Conservation (phyloP, 495 filamentous ascomycete species). For the Penicillium atrosanguineum region DNA sequence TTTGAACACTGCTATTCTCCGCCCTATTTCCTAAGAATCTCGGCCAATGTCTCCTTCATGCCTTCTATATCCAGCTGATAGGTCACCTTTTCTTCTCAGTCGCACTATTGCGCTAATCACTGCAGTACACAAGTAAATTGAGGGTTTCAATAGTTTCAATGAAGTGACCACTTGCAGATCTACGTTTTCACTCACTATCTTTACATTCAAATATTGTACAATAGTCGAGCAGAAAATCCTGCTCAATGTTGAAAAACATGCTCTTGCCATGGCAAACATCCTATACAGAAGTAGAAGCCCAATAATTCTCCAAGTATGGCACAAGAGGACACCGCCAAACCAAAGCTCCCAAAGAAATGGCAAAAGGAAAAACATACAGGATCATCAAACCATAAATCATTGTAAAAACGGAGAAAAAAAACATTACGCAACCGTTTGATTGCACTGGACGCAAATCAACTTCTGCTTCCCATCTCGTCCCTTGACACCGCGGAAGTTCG, state of each 20-base stretch:
- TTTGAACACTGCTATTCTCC: too few relatives aligned
- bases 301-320: not conserved
- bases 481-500: constrained; percentile 52
- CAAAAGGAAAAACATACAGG: not conserved
- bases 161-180: not conserved
- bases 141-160: too few relatives aligned
- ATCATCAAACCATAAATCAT: not conserved
- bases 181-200: not conserved
- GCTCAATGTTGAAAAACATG: not conserved
- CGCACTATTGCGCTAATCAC: too few relatives aligned
- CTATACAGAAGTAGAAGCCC: not conserved
- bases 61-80: too few relatives aligned
- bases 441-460: constrained; percentile 54
- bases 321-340: not conserved
- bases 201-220: not conserved
- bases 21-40: too few relatives aligned
- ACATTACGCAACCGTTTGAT: constrained; percentile 23
- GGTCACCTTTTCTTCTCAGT: too few relatives aligned
- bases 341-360: not conserved
- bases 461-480: constrained; percentile 44
- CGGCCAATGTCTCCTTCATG: too few relatives aligned
- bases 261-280: not conserved
- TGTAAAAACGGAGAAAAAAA: not conserved
- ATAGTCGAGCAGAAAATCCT: not conserved
- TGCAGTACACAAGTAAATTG: too few relatives aligned